Percentiles rank a stretch among this genome's conserved stretches.
These are phyloP conservation scores for Eucalyptus sp. DNA, from an alignment of 345 rosid genomes.

Conservation along the genomic window DNA sequence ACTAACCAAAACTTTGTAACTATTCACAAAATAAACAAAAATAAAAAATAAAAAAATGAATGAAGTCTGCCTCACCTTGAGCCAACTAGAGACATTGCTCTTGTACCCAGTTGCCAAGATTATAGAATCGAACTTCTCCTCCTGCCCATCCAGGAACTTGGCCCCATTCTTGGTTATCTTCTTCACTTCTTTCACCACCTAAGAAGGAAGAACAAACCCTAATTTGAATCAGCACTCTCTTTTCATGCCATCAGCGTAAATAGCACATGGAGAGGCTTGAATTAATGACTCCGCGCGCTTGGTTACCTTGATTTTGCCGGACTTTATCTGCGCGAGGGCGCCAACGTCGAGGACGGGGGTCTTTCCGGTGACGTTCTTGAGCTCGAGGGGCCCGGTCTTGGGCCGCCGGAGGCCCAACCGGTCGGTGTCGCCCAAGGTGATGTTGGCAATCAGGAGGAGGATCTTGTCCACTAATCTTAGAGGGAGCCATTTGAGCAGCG, in stretches of 20 bases:
- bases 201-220: neutral
- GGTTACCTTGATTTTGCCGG: slow-evolving; percentile 52
- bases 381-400: slow-evolving; percentile 53
- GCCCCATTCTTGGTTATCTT: slow-evolving; percentile 24
- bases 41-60: neutral
- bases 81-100: slow-evolving; percentile 34
- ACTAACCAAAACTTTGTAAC: neutral
- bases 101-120: slow-evolving; percentile 40
- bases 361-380: slow-evolving; percentile 45
- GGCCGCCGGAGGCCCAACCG: slow-evolving; percentile 48
- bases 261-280: neutral
- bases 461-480: slow-evolving; percentile 37
- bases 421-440: slow-evolving; percentile 39
- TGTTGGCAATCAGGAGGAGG: slow-evolving; percentile 29
- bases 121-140: slow-evolving; percentile 21
- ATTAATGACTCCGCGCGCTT: neutral
- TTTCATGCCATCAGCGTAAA: neutral
- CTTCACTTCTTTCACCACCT: slow-evolving; percentile 19
- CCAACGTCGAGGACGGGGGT: slow-evolving; percentile 68
- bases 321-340: slow-evolving; percentile 34
- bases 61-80: slow-evolving; percentile 11
- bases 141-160: slow-evolving; percentile 25
- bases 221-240: neutral
- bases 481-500: slow-evolving; percentile 50
- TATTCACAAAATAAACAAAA: neutral